Base-by-base conservation (phyloP, 208 protist genomes). In the Crithidia brevicula region DNA sequence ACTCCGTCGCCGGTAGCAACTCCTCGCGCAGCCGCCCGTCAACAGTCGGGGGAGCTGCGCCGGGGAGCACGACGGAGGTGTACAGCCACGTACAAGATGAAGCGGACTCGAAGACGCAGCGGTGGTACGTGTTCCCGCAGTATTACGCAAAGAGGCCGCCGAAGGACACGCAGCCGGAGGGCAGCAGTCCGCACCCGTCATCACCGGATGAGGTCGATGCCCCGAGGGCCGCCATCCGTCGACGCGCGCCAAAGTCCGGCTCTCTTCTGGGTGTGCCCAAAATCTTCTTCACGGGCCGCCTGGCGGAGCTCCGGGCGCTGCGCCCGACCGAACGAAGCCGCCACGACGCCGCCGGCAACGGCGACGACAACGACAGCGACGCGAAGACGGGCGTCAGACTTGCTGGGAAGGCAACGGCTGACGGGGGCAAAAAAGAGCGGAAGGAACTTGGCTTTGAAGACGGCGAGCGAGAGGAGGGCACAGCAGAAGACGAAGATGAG, bases 121-220 rank as follows among this genome's bases (percentile, higher is more conserved):
- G 67, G 20, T 77, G 75, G 75, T 81, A 81, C 65, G 60, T 81
- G 3, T 74, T 67, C 22, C 69, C 69, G 53, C 25, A 71, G 60
- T 81, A 77, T 47, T 68, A 51, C 52, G 60, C 36, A 33, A 65
- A 76, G 22, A 49, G 18, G 23, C 11, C 18, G 30, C 23, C 9
- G 1, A 51, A 38, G 25, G 10, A 25, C n/a, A n/a, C n/a, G n/a
- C n/a, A n/a, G n/a, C n/a, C n/a, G n/a, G n/a, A n/a, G n/a, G n/a
- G n/a, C n/a, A n/a, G n/a, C n/a, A n/a, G n/a, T n/a, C n/a, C n/a
- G n/a, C n/a, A n/a, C n/a, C n/a, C n/a, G n/a, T n/a, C n/a, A n/a
- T n/a, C n/a, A n/a, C n/a, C n/a, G n/a, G n/a, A n/a, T n/a, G n/a
- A n/a, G n/a, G n/a, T n/a, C n/a, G n/a, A n/a, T n/a, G n/a, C n/a